These are phyloP conservation scores for Colletotrichum scovillei DNA, from an alignment of 2,329 filamentous ascomycete species.

Conservation along the genomic window DNA sequence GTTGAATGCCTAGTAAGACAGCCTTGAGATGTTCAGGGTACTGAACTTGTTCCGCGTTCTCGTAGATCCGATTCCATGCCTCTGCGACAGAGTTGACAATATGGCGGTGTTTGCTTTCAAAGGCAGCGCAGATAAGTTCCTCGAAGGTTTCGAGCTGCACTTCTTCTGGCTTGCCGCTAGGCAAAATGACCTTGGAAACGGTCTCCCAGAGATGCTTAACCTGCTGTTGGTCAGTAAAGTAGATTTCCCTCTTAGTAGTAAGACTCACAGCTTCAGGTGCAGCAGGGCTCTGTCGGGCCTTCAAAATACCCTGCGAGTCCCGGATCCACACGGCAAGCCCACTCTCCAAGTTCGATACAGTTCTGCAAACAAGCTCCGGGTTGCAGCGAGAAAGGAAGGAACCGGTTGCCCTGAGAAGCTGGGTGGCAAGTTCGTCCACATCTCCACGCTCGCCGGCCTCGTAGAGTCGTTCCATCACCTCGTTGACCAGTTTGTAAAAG, in stretches of 20 bases:
- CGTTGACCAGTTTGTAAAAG: slow-evolving; percentile 70
- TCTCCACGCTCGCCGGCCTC: slow-evolving; percentile 51
- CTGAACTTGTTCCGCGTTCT: slow-evolving; percentile 65
- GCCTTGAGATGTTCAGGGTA: slow-evolving; percentile 75
- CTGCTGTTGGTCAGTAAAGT: slow-evolving; percentile 50
- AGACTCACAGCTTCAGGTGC: slow-evolving; percentile 59
- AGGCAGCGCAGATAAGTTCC: slow-evolving; percentile 64
- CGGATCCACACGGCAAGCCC: slow-evolving; percentile 73
- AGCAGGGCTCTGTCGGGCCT: slow-evolving; percentile 51
- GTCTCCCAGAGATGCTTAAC: slow-evolving; percentile 62
- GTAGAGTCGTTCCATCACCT: slow-evolving; percentile 68
- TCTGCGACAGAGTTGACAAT: slow-evolving; percentile 63
- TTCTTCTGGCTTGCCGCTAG: slow-evolving; percentile 49
- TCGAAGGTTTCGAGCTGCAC: slow-evolving; percentile 66
- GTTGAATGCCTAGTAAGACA: slow-evolving; percentile 70
- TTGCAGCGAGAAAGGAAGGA: slow-evolving; percentile 64
- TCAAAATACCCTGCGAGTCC: slow-evolving; percentile 61
- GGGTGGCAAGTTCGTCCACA: slow-evolving; percentile 48
- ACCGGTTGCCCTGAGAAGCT: slow-evolving; percentile 65
- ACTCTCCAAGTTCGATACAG: slow-evolving; percentile 70
- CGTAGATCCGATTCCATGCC: slow-evolving; percentile 79
- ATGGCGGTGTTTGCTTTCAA: slow-evolving; percentile 66
- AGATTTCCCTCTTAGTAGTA: not conserved
- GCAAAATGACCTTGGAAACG: slow-evolving; percentile 53
- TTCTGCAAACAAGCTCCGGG: slow-evolving; percentile 61